Evolutionary conservation across 1,284 basidiomycete species (phyloP).

Genomic region (Inonotus obliquus): DNA sequence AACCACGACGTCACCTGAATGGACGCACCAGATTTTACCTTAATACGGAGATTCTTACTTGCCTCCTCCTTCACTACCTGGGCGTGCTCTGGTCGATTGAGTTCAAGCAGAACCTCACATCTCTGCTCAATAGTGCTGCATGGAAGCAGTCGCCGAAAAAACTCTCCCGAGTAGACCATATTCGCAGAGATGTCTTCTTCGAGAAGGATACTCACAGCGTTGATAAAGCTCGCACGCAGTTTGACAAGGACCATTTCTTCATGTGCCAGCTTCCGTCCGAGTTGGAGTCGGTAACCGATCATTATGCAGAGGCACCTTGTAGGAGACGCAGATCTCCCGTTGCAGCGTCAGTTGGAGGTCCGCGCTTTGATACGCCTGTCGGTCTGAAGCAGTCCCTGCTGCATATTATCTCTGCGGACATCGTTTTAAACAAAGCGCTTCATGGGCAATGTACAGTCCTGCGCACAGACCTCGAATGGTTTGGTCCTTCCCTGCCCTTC

Average conservation of each 20-base stretch:
- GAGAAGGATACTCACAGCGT: not conserved
- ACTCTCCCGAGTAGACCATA: slow-evolving; percentile 1
- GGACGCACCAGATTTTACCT: slow-evolving; percentile 44
- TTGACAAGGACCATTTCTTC: slow-evolving; percentile 14
- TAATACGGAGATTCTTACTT: slow-evolving; percentile 41
- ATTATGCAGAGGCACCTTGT: not conserved
- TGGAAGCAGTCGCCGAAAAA: slow-evolving; percentile 28
- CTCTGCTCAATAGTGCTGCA: slow-evolving; percentile 31
- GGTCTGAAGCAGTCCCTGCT: slow-evolving; percentile 25
- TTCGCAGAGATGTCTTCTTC: slow-evolving; percentile 11
- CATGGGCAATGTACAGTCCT: slow-evolving; percentile 31
- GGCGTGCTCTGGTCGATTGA: slow-evolving; percentile 39
- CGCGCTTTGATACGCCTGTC: slow-evolving; percentile 14
- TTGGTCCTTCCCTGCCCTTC: slow-evolving; percentile 41
- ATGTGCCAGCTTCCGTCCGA: slow-evolving; percentile 16
- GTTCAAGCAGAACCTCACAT: slow-evolving; percentile 30
- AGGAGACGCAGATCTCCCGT: not conserved
- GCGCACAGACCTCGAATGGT: slow-evolving; percentile 41
- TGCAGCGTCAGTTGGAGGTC: not conserved
- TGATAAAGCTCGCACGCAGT: not conserved
- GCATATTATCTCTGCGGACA: slow-evolving; percentile 36
- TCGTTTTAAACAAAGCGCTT: slow-evolving; percentile 32
- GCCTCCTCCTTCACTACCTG: slow-evolving; percentile 38
- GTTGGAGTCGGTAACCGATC: not conserved
- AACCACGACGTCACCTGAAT: slow-evolving; percentile 40